phyloP scores from a whole-genome alignment of 441 rosid species.

The Melastoma candidum region DNA sequence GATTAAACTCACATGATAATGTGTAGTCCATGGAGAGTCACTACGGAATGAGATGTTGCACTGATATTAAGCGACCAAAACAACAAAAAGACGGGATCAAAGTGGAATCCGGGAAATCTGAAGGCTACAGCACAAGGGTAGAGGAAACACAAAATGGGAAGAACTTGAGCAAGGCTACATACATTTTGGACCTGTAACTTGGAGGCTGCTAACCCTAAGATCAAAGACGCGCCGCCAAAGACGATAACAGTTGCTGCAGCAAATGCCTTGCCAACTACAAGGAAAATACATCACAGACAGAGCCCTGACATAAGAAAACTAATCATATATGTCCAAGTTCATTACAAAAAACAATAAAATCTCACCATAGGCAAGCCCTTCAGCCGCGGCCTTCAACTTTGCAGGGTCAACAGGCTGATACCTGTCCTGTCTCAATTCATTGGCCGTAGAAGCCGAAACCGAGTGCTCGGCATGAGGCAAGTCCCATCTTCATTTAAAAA shows the following conservation, averaged over 20 bases:
- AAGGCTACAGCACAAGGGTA: too few species aligned
- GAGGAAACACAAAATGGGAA: not conserved
- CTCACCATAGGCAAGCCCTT: slow-evolving; percentile 57
- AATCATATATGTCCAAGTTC: not conserved
- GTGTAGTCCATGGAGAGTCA: not conserved
- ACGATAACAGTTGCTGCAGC: slow-evolving; percentile 59
- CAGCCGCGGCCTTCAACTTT: slow-evolving; percentile 75
- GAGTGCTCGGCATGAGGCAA: slow-evolving; percentile 44
- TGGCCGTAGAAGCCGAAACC: slow-evolving; percentile 67
- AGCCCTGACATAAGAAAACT: not conserved
- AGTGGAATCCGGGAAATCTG: too few species aligned
- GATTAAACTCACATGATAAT: not conserved
- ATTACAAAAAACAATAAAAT: not conserved
- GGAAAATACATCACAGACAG: not conserved
- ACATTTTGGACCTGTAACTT: slow-evolving; percentile 54
- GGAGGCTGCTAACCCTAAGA: slow-evolving; percentile 48
- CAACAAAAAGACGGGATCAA: not conserved
- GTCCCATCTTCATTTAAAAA: slow-evolving; percentile 51
- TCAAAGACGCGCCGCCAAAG: slow-evolving; percentile 62
- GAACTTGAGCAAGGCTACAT: slow-evolving; percentile 13
- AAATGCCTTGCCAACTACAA: slow-evolving; percentile 79
- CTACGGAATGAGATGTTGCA: not conserved
- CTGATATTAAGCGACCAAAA: not conserved
- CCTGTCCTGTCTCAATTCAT: slow-evolving; percentile 58
- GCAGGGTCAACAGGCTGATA: slow-evolving; percentile 47